Conservation (phyloP, 1,284 basidiomycete genomes). For the Acaromyces ingoldii region DNA sequence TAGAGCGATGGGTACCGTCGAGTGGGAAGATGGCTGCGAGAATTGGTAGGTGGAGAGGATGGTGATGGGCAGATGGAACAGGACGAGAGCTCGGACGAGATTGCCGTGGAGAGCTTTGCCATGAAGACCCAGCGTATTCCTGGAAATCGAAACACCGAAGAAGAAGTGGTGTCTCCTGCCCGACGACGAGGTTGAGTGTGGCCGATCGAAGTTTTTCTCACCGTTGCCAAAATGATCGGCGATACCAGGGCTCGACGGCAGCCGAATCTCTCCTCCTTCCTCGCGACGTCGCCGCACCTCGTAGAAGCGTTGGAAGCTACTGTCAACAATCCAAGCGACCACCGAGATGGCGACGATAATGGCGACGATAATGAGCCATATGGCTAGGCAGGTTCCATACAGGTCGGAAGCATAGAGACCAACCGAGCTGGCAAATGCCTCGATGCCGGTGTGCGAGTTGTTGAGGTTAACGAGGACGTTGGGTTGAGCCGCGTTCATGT, state of each 20-base stretch:
- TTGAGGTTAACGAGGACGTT: constrained; percentile 65
- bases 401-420: constrained; percentile 77
- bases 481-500: constrained; percentile 64
- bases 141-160: too few species aligned
- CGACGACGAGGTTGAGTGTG: too few species aligned
- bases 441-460: constrained; percentile 59
- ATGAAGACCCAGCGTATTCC: constrained; percentile 13
- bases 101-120: constrained; percentile 64
- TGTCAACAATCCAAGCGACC: constrained; percentile 59
- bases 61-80: constrained; percentile 91
- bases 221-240: too few species aligned
- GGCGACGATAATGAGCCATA: constrained; percentile 76
- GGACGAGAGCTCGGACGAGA: constrained; percentile 76
- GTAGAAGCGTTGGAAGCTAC: too few species aligned
- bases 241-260: neutral
- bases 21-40: constrained; percentile 59
- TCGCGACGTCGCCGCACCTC: constrained; percentile 23
- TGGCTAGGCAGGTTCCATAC: constrained; percentile 72
- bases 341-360: constrained; percentile 66
- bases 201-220: too few species aligned
- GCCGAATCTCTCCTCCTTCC: constrained; percentile 12
- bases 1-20: constrained; percentile 61
- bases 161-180: too few species aligned
- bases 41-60: constrained; percentile 85
- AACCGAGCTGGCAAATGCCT: constrained; percentile 71